Evolutionary conservation across 192 early-diverging fungal genomes (phyloP).

Genomic region (Gigaspora rosea): DNA sequence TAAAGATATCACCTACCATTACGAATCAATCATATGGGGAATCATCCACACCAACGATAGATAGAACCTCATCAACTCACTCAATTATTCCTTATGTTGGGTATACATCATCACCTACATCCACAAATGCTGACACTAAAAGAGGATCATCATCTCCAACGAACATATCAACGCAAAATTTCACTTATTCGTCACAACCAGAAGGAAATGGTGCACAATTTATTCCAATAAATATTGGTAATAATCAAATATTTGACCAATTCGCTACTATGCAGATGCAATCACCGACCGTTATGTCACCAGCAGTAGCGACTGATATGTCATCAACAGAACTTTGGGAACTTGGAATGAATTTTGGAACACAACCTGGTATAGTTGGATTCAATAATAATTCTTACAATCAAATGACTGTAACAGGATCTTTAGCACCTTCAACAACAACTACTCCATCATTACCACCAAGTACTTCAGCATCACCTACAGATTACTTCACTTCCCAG

Average conservation of each 20-base stretch:
- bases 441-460: background rate
- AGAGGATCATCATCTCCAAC: background rate
- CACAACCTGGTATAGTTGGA: background rate
- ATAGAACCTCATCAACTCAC: background rate
- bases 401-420: background rate
- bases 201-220: background rate
- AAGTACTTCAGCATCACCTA: background rate
- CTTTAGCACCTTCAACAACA: background rate
- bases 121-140: background rate
- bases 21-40: background rate
- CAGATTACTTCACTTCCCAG: constrained; percentile 1
- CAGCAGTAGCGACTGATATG: background rate
- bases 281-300: background rate
- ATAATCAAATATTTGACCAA: background rate
- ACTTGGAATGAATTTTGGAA: background rate
- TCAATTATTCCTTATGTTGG: background rate
- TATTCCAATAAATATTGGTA: background rate
- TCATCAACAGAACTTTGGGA: background rate
- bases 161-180: background rate
- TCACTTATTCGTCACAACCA: background rate
- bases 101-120: background rate
- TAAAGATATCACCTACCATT: background rate
- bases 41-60: background rate
- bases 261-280: background rate
- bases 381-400: background rate